Percentiles rank a stretch among this genome's conserved stretches.
Evolutionary conservation across 1,139 yeast species (phyloP).

Genomic region (Suhomyces choctaworum): DNA sequence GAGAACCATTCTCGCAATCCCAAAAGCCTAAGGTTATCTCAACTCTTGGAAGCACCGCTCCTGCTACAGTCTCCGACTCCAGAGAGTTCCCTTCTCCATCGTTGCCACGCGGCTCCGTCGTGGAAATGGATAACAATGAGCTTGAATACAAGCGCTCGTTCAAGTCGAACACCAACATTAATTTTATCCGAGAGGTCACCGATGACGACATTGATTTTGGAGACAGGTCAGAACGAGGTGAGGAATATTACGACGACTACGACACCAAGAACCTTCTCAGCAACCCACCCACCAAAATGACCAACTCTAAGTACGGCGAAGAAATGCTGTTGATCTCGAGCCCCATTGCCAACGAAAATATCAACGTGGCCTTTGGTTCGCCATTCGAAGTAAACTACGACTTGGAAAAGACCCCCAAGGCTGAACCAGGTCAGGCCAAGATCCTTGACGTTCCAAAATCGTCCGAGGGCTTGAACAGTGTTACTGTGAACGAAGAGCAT

Average conservation of each 20-base stretch:
- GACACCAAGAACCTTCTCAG: constrained; percentile 26
- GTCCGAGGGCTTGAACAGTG: constrained; percentile 10
- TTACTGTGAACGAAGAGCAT: not conserved
- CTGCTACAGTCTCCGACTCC: not conserved
- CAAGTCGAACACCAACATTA: constrained; percentile 26
- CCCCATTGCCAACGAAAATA: constrained; percentile 9
- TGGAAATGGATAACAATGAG: constrained; percentile 5
- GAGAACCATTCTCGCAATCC: not conserved
- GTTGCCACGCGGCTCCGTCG: constrained; percentile 4
- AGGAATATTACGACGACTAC: constrained; percentile 20
- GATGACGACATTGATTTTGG: constrained; percentile 23
- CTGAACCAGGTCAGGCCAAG: constrained; percentile 4
- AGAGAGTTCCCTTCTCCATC: constrained; percentile 4
- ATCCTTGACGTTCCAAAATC: constrained; percentile 6
- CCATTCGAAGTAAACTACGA: constrained; percentile 34
- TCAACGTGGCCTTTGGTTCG: constrained; percentile 29
- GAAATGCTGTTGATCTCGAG: constrained; percentile 27
- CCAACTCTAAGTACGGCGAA: constrained; percentile 27
- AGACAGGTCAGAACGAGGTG: constrained; percentile 8
- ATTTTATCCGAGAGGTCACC: constrained; percentile 38
- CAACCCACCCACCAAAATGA: constrained; percentile 31
- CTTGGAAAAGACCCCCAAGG: constrained; percentile 9
- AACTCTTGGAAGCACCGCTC: constrained; percentile 1
- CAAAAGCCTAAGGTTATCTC: constrained; percentile 3
- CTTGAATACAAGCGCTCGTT: constrained; percentile 10